A percentile compares a stretch with the other conserved stretches of the same genome.
Conservation (phyloP, 1,139 yeast species). For the Yamadazyma membranifaciens region DNA sequence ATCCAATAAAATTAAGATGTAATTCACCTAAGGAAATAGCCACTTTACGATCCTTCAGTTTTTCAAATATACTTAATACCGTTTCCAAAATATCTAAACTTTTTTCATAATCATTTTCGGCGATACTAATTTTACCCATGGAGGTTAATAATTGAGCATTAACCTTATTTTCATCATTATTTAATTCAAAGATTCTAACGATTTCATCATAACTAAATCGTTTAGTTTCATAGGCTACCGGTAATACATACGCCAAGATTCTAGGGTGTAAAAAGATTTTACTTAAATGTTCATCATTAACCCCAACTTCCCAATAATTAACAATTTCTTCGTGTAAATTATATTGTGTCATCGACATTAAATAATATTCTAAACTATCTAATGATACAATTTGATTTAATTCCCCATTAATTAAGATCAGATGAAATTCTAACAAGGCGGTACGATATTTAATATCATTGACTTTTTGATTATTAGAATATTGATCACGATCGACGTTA, state of each 20-base stretch:
- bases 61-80: slow-evolving; percentile 30
- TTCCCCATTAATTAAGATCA: slow-evolving; percentile 32
- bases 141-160: slow-evolving; percentile 31
- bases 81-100: slow-evolving; percentile 43
- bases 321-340: slow-evolving; percentile 34
- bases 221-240: slow-evolving; percentile 62
- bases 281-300: slow-evolving; percentile 30
- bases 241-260: slow-evolving; percentile 71
- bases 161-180: slow-evolving; percentile 22
- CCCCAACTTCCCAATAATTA: slow-evolving; percentile 45
- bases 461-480: slow-evolving; percentile 22
- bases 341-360: slow-evolving; percentile 38
- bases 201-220: slow-evolving; percentile 61
- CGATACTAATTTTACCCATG: slow-evolving; percentile 42
- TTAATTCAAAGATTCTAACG: slow-evolving; percentile 35
- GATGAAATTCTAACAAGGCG: slow-evolving; percentile 35
- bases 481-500: slow-evolving; percentile 43
- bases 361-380: slow-evolving; percentile 21
- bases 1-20: slow-evolving; percentile 79
- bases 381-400: slow-evolving; percentile 24
- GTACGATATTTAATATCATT: slow-evolving; percentile 32
- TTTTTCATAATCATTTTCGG: slow-evolving; percentile 38
- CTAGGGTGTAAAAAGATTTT: slow-evolving; percentile 44
- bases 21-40: slow-evolving; percentile 45
- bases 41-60: slow-evolving; percentile 4